phyloP scores from a whole-genome alignment of 768 basidiomycete species.

The Lactarius pseudohatsudake region DNA sequence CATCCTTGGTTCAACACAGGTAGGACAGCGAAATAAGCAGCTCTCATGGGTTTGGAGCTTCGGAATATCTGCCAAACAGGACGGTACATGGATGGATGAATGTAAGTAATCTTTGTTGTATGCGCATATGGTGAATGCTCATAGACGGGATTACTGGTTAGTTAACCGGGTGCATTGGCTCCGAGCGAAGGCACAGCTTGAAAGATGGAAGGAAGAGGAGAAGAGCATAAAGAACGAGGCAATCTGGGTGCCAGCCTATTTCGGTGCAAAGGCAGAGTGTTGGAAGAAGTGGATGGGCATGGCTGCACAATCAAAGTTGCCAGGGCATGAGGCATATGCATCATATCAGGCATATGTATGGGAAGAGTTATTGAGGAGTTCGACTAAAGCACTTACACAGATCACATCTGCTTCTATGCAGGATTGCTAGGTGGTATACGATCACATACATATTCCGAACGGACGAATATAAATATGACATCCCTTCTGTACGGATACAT shows the following conservation, averaged over 20 bases:
- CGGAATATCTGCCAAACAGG: too few species aligned
- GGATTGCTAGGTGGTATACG: too few species aligned
- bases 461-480: too few species aligned
- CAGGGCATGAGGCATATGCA: neutral
- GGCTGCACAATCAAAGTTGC: neutral
- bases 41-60: too few species aligned
- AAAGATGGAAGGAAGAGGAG: neutral
- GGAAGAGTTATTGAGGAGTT: neutral
- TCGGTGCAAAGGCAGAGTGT: neutral
- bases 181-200: neutral
- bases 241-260: neutral
- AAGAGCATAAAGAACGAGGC: neutral
- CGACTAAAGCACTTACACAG: too few species aligned
- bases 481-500: too few species aligned
- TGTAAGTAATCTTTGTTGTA: neutral
- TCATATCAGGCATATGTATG: neutral
- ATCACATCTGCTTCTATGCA: too few species aligned
- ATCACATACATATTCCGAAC: too few species aligned
- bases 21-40: too few species aligned
- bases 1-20: too few species aligned
- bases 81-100: neutral
- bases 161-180: neutral
- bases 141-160: neutral
- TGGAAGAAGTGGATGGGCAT: neutral
- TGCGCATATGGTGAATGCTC: neutral